phyloP scores from a whole-genome alignment of 768 basidiomycete species.

The Leucocoprinus birnbaumii region DNA sequence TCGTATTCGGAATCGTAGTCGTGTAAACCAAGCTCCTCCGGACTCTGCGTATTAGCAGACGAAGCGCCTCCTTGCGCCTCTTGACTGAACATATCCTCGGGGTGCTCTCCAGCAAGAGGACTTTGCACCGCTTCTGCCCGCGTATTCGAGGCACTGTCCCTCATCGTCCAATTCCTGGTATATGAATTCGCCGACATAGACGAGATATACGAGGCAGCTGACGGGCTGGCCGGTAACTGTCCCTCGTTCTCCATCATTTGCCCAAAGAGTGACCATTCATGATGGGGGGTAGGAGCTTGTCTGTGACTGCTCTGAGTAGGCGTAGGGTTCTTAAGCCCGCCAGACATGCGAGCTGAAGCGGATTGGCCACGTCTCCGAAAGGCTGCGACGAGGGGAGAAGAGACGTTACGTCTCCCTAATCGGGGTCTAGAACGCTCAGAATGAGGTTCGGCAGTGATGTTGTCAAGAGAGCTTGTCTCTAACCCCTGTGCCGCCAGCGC shows the following conservation, averaged over 20 bases:
- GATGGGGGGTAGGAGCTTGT: constrained; percentile 20
- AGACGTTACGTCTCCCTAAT: constrained; percentile 1
- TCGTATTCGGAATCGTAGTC: constrained; percentile 11
- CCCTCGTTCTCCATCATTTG: constrained; percentile 71
- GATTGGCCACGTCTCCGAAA: not conserved
- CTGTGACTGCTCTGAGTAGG: constrained; percentile 8
- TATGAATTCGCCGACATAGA: not conserved
- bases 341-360: constrained; percentile 1
- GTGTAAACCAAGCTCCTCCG: not conserved
- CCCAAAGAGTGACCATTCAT: constrained; percentile 67
- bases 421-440: not conserved
- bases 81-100: not conserved
- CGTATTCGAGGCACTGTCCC: not conserved
- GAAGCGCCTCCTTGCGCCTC: not conserved
- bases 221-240: constrained; percentile 27
- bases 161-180: not conserved
- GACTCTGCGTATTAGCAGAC: not conserved
- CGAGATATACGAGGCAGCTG: not conserved
- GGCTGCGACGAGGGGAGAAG: constrained; percentile 1
- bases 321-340: constrained; percentile 1
- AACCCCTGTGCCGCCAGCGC: not conserved
- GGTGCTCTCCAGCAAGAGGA: not conserved
- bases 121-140: not conserved
- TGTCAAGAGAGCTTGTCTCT: not conserved
- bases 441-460: not conserved